Evolutionary conservation across 148 eudicot genomes (phyloP).

Genomic region (Camellia granthamiana): DNA sequence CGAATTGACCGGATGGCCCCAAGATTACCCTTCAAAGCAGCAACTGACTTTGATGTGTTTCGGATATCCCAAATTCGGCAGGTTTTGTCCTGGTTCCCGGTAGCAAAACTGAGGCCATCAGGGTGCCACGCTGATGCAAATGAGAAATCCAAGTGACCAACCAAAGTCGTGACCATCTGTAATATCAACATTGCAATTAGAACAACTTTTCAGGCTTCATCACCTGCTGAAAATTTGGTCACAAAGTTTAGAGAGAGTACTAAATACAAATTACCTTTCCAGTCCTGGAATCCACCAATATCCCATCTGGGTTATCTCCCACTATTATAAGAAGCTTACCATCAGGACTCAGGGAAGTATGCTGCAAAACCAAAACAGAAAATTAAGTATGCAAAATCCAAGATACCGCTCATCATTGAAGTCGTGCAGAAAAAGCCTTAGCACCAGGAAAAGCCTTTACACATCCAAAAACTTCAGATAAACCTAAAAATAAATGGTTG

Average conservation of each 20-base stretch:
- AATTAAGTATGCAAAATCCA: background rate
- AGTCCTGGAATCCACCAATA: slow-evolving; percentile 59
- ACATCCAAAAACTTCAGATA: too few relatives aligned
- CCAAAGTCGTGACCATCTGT: slow-evolving; percentile 48
- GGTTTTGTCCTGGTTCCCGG: slow-evolving; percentile 88
- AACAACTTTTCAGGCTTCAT: background rate
- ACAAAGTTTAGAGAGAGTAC: background rate
- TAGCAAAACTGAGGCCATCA: slow-evolving; percentile 64
- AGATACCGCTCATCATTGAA: background rate
- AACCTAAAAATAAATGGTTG: too few relatives aligned
- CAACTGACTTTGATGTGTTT: slow-evolving; percentile 53
- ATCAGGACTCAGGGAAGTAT: slow-evolving; percentile 76
- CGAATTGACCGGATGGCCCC: slow-evolving; percentile 89
- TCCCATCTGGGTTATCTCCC: slow-evolving; percentile 64
- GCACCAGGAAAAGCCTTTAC: background rate
- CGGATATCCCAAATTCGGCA: slow-evolving; percentile 81
- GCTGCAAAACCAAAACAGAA: slow-evolving; percentile 34
- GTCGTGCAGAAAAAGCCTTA: background rate
- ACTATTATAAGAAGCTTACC: slow-evolving; percentile 58
- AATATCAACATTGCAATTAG: background rate
- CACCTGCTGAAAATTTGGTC: background rate
- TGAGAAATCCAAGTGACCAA: slow-evolving; percentile 71
- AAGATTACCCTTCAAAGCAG: slow-evolving; percentile 60
- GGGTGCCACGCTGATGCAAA: slow-evolving; percentile 96
- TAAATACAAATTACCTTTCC: slow-evolving; percentile 52